phyloP scores from a whole-genome alignment of 2,329 filamentous ascomycete genomes.

The Phialophora macrospora region DNA sequence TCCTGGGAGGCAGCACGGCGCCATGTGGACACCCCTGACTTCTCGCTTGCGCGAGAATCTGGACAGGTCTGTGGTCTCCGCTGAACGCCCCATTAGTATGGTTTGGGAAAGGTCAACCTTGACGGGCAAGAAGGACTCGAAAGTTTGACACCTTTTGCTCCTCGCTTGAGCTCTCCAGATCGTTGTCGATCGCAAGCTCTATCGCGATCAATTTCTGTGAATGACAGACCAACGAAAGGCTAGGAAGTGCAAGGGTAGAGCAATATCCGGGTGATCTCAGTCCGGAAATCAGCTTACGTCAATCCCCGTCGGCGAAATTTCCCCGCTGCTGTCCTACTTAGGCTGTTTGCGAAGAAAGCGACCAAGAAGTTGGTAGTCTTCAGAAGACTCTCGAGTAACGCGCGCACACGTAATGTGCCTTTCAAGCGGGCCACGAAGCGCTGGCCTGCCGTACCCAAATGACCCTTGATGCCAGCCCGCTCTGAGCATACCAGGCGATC shows the following conservation, averaged over 20 bases:
- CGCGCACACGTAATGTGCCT: not conserved
- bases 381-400: not conserved
- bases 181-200: constrained; percentile 14
- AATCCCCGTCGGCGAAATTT: not conserved
- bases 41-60: constrained; percentile 15
- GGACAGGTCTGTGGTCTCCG: constrained; percentile 17
- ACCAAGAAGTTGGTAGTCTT: not conserved
- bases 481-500: not conserved
- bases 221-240: constrained; percentile 2
- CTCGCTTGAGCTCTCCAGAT: constrained; percentile 21
- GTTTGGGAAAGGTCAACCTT: not conserved
- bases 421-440: constrained; percentile 11
- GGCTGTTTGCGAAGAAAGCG: not conserved
- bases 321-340: not conserved
- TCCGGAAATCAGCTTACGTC: not conserved
- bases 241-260: not conserved
- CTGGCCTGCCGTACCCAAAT: not conserved
- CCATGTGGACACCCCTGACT: constrained; percentile 12
- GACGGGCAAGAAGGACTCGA: not conserved
- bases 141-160: constrained; percentile 11
- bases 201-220: constrained; percentile 1
- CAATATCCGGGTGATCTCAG: not conserved
- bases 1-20: constrained; percentile 2
- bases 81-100: constrained; percentile 5
- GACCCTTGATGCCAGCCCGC: not conserved